Evolutionary conservation across 306 rosid genomes (phyloP), one percentile per base, ranked within the genome.

Genomic region (Malus sylvestris): DNA sequence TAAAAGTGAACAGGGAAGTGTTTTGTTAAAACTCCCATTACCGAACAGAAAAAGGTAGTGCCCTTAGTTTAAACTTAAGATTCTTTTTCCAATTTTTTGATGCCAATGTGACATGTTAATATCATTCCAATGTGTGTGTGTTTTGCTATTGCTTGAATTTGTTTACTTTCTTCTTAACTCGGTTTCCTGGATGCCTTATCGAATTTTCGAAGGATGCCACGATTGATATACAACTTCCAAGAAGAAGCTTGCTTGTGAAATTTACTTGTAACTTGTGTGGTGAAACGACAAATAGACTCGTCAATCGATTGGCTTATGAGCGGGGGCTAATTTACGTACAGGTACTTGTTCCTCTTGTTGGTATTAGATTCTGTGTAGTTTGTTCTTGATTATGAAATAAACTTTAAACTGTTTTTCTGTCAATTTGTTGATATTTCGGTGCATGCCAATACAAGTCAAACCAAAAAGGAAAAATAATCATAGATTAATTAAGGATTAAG

Each of bases 211-310:
- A 95, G 97, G 90, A 85, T 81, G 88, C 81, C 70, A 85, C 79
- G 23, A 85, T 91, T 82, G 87, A 92, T 72, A 78, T 88, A 61
- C 76, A 76, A 79, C 89, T 92, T 60, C 97, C 97, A 27, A 88
- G 98, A 81, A 88, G 99, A 88, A 89, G 93, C 68, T 86, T 95
- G 86, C 90, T 85, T 55, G 93, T 95, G 71, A 85, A 89, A 67
- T 92, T 92, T 85, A 89, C 97, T 22, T 92, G 97, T 81, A 32
- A 86, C 73, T 83, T 58, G 60, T 92, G 99, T 53, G 87, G 89
- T 78, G 96, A 87, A 80, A 95, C 92, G 83, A 91, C 98, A 38
- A n/a, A 86, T 81, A 86, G 90, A 82, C 90, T 96, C 12, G 81
- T 91, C 12, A 90, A 88, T 81, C 96, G 90, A 38, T 76, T 92